Percentiles rank a stretch among this genome's conserved stretches.
Conservation (phyloP, 2,329 filamentous ascomycete genomes). For the Aureobasidium sp. region DNA sequence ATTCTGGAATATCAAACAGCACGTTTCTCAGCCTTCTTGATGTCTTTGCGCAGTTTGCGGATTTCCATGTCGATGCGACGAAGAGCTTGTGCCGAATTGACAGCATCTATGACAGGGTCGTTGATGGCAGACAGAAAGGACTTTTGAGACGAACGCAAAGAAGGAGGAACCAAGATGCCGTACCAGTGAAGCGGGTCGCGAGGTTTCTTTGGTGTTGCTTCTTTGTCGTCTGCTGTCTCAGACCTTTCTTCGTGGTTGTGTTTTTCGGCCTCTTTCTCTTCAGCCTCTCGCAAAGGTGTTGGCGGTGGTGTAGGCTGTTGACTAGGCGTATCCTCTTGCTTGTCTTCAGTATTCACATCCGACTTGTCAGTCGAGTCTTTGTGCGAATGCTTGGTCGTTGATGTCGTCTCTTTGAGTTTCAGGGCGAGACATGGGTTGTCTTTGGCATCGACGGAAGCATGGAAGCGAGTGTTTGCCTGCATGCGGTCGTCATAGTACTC, state of each 20-base stretch:
- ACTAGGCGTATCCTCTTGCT: background rate
- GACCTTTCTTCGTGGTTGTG: background rate
- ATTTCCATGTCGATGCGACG: constrained; percentile 60
- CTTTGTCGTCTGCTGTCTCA: background rate
- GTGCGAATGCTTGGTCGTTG: constrained; percentile 1
- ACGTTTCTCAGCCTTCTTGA: constrained; percentile 31
- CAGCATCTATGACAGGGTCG: constrained; percentile 49
- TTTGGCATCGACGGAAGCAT: constrained; percentile 32
- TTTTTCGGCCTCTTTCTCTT: background rate
- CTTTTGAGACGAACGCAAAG: constrained; percentile 49
- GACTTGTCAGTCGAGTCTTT: background rate
- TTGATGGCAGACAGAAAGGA: constrained; percentile 51
- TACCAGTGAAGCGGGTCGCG: constrained; percentile 52
- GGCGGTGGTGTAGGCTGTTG: constrained; percentile 4
- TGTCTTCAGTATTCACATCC: constrained; percentile 3
- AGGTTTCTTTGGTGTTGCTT: background rate
- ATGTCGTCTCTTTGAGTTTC: background rate
- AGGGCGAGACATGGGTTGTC: background rate
- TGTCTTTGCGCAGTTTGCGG: constrained; percentile 44
- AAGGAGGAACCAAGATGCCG: constrained; percentile 43
- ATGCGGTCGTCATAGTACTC: constrained; percentile 68
- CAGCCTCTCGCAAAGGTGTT: background rate
- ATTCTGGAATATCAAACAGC: background rate
- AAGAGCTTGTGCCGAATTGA: constrained; percentile 53
- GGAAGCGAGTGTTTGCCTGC: constrained; percentile 46